Conservation (phyloP, 305 asterid species). For the Solanum chacoense region DNA sequence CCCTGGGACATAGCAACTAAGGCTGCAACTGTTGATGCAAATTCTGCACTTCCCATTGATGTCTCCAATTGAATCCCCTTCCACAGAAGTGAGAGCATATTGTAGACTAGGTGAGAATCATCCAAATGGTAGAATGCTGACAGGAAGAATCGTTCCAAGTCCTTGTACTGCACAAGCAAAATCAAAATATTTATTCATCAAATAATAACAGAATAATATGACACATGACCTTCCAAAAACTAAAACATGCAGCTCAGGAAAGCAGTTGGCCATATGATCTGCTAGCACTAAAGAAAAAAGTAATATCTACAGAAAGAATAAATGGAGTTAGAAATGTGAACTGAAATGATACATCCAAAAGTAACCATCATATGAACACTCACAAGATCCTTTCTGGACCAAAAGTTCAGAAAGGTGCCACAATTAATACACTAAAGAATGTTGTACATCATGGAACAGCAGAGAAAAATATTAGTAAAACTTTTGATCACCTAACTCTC, state of each 20-base stretch:
- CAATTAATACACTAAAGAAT: background rate
- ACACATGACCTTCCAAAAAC: background rate
- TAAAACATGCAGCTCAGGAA: background rate
- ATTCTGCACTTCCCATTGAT: slow-evolving; percentile 70
- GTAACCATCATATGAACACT: background rate
- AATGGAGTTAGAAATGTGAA: background rate
- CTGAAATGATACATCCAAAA: background rate
- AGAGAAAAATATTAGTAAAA: background rate
- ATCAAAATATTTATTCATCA: slow-evolving; percentile 7
- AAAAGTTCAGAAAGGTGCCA: background rate
- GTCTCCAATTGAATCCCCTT: slow-evolving; percentile 78
- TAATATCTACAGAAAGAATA: background rate
- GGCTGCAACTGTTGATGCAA: slow-evolving; percentile 57
- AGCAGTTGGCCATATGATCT: background rate
- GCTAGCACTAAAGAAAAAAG: background rate
- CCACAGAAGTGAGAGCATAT: slow-evolving; percentile 91
- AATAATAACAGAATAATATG: background rate
- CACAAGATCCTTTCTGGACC: background rate
- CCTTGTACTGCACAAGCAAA: slow-evolving; percentile 56
- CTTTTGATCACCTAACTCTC: background rate
- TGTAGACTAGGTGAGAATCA: slow-evolving; percentile 82
- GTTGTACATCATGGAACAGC: background rate
- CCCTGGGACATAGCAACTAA: slow-evolving; percentile 78
- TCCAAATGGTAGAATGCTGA: slow-evolving; percentile 75
- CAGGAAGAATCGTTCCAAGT: slow-evolving; percentile 61